Evolutionary conservation across 805 yeast genomes (phyloP).

Genomic region (Candida jianshihensis): DNA sequence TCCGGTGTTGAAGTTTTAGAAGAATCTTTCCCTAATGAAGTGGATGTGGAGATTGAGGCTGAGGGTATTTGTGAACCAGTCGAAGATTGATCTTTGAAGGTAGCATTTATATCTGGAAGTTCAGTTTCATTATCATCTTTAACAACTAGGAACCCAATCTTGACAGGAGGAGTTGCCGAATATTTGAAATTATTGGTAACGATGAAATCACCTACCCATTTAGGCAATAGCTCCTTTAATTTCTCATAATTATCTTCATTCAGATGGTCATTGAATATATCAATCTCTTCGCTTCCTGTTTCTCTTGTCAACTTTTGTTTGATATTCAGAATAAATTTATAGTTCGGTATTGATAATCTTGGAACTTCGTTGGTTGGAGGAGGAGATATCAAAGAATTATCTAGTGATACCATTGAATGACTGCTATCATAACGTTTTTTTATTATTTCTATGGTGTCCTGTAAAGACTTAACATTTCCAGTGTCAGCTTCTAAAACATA

Average conservation of each 20-base stretch:
- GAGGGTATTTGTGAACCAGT: too few relatives aligned
- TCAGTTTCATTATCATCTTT: constrained; percentile 24
- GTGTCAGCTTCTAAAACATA: too few relatives aligned
- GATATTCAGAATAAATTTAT: constrained; percentile 1
- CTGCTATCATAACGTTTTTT: not conserved
- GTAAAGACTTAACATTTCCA: not conserved
- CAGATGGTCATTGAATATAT: constrained; percentile 33
- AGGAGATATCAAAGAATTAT: not conserved
- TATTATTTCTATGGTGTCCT: not conserved
- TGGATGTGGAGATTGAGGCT: too few relatives aligned
- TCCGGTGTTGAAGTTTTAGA: too few relatives aligned
- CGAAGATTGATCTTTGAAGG: not conserved
- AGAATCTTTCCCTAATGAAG: too few relatives aligned
- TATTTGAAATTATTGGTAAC: constrained; percentile 37
- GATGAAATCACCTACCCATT: constrained; percentile 54
- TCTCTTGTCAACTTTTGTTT: constrained; percentile 9
- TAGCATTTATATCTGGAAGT: constrained; percentile 14
- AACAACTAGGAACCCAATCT: constrained; percentile 45
- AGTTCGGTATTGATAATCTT: not conserved
- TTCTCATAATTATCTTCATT: constrained; percentile 22
- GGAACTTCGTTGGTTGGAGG: not conserved
- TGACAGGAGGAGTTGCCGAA: constrained; percentile 39
- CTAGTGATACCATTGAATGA: not conserved
- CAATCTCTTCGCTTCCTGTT: constrained; percentile 36
- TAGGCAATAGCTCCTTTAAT: constrained; percentile 46